Evolutionary conservation across 176 grass and related monocot genomes (phyloP).

Genomic region (Juncus effusus): DNA sequence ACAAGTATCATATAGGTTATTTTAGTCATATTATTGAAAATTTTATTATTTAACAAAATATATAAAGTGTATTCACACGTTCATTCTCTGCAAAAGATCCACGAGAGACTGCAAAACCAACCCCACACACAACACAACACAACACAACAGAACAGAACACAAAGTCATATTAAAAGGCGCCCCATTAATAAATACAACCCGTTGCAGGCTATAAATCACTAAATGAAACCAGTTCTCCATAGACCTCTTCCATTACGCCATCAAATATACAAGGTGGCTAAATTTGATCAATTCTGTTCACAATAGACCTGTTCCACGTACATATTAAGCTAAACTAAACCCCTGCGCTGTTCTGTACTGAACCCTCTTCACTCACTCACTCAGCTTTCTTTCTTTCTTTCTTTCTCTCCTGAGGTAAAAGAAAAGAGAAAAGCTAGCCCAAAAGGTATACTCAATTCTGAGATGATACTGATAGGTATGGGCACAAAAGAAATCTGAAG

Average conservation of each 20-base stretch:
- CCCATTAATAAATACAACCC: conserved; percentile 24
- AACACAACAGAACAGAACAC: not conserved
- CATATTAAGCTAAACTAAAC: not conserved
- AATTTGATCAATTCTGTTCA: no score
- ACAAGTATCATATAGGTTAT: no score
- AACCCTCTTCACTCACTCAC: conserved; percentile 3
- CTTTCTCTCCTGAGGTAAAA: conserved; percentile 27
- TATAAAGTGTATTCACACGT: no score
- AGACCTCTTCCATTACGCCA: no score
- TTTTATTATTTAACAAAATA: no score
- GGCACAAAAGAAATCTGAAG: conserved; percentile 27
- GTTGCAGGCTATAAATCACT: no score
- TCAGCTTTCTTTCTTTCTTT: conserved; percentile 7
- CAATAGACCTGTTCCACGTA: no score
- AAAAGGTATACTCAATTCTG: conserved; percentile 24
- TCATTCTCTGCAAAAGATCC: no score
- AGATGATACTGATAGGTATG: conserved; percentile 23
- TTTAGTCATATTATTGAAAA: no score
- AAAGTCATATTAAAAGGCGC: conserved; percentile 12
- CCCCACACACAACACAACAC: not conserved
- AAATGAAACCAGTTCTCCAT: no score
- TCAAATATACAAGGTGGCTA: no score
- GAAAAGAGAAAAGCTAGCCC: conserved; percentile 16
- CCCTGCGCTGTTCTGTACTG: conserved; percentile 13
- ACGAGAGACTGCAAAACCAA: not conserved